These are phyloP conservation scores for Heritiera fomes DNA, from an alignment of 345 rosid genomes.

Conservation along the genomic window DNA sequence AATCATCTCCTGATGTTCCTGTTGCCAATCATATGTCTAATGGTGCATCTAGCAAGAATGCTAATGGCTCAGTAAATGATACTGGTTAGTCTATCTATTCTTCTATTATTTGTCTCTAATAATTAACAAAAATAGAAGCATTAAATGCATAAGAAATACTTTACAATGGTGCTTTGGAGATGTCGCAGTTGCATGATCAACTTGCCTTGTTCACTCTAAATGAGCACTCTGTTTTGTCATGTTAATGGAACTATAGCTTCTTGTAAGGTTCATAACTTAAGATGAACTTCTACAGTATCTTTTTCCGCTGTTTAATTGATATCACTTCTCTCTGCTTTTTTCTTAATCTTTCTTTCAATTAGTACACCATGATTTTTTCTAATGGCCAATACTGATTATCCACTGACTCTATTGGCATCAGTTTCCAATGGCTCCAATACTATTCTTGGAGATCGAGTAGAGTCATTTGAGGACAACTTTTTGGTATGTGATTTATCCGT, in stretches of 20 bases:
- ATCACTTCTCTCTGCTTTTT: too few species aligned
- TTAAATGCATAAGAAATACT: background rate
- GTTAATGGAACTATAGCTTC: too few species aligned
- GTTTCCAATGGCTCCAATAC: conserved; percentile 10
- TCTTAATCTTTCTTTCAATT: background rate
- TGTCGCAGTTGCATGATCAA: background rate
- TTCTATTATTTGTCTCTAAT: background rate
- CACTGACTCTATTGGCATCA: background rate
- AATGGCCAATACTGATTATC: conserved; percentile 1
- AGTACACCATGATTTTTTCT: background rate
- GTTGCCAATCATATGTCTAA: conserved; percentile 22
- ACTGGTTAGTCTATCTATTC: conserved; percentile 43
- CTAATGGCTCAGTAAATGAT: conserved; percentile 37
- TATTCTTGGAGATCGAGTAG: conserved; percentile 47
- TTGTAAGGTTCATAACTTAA: too few species aligned
- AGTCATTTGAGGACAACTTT: conserved; percentile 46
- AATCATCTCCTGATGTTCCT: conserved; percentile 27
- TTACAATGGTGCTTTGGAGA: background rate
- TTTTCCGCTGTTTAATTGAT: too few species aligned
- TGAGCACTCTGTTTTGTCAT: too few species aligned
- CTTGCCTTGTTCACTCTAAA: too few species aligned
- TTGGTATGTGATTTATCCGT: conserved; percentile 37
- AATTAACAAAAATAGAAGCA: background rate
- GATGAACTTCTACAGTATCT: too few species aligned
- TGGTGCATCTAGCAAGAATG: conserved; percentile 38